Evolutionary conservation across 257 asterid species (phyloP).

Genomic region (Coffea canephora): DNA sequence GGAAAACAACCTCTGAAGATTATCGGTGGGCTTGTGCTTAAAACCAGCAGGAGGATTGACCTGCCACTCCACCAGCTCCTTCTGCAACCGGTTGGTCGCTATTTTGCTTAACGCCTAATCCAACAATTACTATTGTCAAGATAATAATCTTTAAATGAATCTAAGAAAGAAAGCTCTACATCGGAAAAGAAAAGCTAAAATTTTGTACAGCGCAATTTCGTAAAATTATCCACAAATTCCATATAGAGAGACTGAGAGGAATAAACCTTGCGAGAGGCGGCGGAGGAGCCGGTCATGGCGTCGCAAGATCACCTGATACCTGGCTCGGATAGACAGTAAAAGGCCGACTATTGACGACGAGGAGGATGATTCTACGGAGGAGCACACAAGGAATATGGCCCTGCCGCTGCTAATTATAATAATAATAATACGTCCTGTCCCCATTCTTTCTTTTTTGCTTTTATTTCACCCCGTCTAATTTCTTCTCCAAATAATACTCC

Average conservation of each 20-base stretch:
- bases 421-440: neutral
- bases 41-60: conserved; percentile 89
- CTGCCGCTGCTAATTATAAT: neutral
- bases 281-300: conserved; percentile 44
- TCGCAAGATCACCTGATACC: neutral
- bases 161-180: neutral
- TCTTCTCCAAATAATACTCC: too few species aligned
- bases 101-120: conserved; percentile 86
- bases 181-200: neutral
- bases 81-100: conserved; percentile 95
- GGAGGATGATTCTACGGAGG: conserved; percentile 6
- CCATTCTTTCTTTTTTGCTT: neutral
- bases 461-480: neutral
- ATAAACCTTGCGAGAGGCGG: conserved; percentile 38
- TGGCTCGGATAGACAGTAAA: neutral
- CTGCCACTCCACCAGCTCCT: conserved; percentile 98
- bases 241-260: neutral
- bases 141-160: neutral
- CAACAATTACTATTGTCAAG: neutral
- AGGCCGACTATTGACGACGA: conserved; percentile 2
- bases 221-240: neutral
- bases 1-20: conserved; percentile 74
- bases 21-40: conserved; percentile 83
- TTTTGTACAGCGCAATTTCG: neutral
- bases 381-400: neutral